A percentile compares a stretch with the other conserved stretches of the same genome.
These are phyloP conservation scores for Tubosaeta sp. DNA, from an alignment of 768 basidiomycete species.

Conservation along the genomic window DNA sequence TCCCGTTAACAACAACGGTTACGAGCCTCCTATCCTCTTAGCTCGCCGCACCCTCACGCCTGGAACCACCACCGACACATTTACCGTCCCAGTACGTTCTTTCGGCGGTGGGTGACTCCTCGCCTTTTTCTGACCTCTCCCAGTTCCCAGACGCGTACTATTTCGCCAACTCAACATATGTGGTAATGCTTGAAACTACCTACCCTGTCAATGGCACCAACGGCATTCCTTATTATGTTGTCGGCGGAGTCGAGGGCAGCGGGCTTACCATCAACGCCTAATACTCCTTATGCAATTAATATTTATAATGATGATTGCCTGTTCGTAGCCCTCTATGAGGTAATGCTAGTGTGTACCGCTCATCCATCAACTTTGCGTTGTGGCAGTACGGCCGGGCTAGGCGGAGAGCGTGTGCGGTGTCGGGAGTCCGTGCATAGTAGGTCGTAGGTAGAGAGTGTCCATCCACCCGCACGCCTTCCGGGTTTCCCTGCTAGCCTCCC, in stretches of 20 bases:
- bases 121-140: constrained; percentile 1
- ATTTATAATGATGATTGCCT: too few relatives aligned
- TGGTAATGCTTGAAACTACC: constrained; percentile 22
- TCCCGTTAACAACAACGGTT: constrained; percentile 28
- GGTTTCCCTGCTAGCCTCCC: too few relatives aligned
- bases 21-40: constrained; percentile 29
- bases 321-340: too few relatives aligned
- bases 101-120: neutral
- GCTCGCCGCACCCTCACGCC: constrained; percentile 15
- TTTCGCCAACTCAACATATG: constrained; percentile 17
- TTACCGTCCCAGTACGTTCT: constrained; percentile 17
- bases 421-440: too few relatives aligned
- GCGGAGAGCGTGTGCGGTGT: too few relatives aligned
- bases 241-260: constrained; percentile 14
- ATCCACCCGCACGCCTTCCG: too few relatives aligned
- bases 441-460: too few relatives aligned
- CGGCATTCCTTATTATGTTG: constrained; percentile 19
- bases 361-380: too few relatives aligned
- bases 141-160: constrained; percentile 27
- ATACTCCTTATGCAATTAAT: neutral
- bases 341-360: too few relatives aligned
- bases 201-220: constrained; percentile 18
- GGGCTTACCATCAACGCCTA: constrained; percentile 15
- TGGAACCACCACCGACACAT: constrained; percentile 7
- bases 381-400: too few relatives aligned